phyloP scores from a whole-genome alignment of 2,329 filamentous ascomycete genomes.

The Zymoseptoria crescenta region DNA sequence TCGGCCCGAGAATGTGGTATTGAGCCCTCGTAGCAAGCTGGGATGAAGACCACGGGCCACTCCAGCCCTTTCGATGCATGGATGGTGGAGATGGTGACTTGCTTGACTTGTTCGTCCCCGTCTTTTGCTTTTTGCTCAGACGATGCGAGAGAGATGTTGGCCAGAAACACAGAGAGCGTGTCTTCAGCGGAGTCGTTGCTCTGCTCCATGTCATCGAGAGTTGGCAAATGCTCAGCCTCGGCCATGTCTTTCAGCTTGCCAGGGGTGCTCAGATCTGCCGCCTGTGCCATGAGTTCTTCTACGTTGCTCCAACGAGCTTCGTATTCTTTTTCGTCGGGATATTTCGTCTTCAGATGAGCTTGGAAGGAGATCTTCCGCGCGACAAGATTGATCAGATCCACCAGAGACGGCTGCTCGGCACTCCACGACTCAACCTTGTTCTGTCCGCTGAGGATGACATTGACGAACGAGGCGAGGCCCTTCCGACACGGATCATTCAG shows the following conservation, averaged over 20 bases:
- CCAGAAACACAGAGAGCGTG: conserved; percentile 70
- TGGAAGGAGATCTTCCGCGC: conserved; percentile 62
- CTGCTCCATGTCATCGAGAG: conserved; percentile 62
- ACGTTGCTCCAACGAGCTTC: conserved; percentile 82
- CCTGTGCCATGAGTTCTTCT: conserved; percentile 75
- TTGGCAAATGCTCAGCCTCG: conserved; percentile 50
- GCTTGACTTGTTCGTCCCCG: conserved; percentile 45
- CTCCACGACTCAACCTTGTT: conserved; percentile 44
- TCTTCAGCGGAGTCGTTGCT: conserved; percentile 48
- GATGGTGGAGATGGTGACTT: conserved; percentile 89
- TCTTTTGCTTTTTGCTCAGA: conserved; percentile 56
- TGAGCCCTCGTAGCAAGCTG: conserved; percentile 79
- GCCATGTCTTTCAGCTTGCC: conserved; percentile 16
- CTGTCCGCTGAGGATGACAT: conserved; percentile 50
- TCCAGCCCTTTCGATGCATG: conserved; percentile 93
- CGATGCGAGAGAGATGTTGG: conserved; percentile 81
- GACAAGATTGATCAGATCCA: conserved; percentile 49
- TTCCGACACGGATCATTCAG: conserved; percentile 49
- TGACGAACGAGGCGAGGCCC: conserved; percentile 51
- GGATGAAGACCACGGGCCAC: conserved; percentile 93
- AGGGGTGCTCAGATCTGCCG: conserved; percentile 56
- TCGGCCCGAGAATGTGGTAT: conserved; percentile 85
- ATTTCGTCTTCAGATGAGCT: conserved; percentile 62
- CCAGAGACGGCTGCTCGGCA: conserved; percentile 29
- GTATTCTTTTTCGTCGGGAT: conserved; percentile 56